Evolutionary conservation across 2,329 filamentous ascomycete genomes (phyloP), one percentile per base, ranked within the genome.

Genomic region (Cercospora sp.): DNA sequence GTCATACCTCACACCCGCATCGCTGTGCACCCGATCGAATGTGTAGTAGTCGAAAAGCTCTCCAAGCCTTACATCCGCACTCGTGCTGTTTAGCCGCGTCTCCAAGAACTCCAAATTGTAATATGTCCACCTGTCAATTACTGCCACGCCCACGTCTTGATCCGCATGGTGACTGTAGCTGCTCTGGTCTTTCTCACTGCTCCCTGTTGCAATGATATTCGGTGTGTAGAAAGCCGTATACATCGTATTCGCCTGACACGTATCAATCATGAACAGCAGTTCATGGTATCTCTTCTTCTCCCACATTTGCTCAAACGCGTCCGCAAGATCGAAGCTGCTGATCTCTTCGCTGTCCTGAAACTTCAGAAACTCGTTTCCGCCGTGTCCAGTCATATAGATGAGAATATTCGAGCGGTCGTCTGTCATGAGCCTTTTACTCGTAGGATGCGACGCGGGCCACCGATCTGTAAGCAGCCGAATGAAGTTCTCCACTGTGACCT

Each of bases 251-350:
- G 95, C 95, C 82, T 99, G 95, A 83, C 95, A 99, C 0, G 95
- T 99, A 80, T 99, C 95, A 81, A 99, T 99, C 95, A 99, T 99
- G 85, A 99, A 99, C 67, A 99, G 88, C 74, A 99, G 89, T 81
- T 99, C 95, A 79, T 98, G 92, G 81, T 98, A 99, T 84, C 95
- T 90, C 84, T 96, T 96, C 88, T 99, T 99, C 86, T 99, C 95
- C 92, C 94, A 97, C 95, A 99, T 99, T 84, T 99, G 94, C 81
- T 96, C 93, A 79, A 99, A 98, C 0, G 95, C 95, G 80, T 99
- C 93, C 5, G 96, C 95, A 66, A 99, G 84, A 81, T 99, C 95
- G 79, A 96, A 97, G 0, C 93, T 93, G 66, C 93, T 94, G 73
- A 99, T 98, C 81, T 99, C 95, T 80, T 99, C 95, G 6, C 93